These are phyloP conservation scores for Curvularia verruculosa DNA, from an alignment of 2,329 filamentous ascomycete species.

Conservation along the genomic window DNA sequence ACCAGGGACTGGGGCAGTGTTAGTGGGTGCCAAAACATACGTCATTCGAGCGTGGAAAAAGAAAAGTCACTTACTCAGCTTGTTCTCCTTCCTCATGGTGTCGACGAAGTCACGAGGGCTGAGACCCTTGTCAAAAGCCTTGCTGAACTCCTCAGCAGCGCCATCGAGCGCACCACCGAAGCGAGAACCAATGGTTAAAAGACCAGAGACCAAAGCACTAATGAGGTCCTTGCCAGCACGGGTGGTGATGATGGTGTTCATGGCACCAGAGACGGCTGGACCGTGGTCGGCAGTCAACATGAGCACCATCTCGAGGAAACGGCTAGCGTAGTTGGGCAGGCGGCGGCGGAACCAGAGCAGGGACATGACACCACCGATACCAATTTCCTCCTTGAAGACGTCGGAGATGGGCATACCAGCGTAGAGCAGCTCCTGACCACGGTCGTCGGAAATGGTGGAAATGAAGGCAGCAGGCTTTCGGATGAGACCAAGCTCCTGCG, in stretches of 20 bases:
- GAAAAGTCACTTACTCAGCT: conserved; percentile 71
- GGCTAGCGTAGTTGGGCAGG: conserved; percentile 93
- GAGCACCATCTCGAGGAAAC: conserved; percentile 99
- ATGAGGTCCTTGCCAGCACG: conserved; percentile 99
- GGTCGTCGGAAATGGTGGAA: conserved; percentile 99
- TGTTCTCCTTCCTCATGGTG: conserved; percentile 99
- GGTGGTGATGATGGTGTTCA: conserved; percentile 99
- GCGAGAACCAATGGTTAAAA: conserved; percentile 95
- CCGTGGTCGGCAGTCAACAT: conserved; percentile 99
- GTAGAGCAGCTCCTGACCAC: conserved; percentile 98
- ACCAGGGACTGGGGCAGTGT: conserved; percentile 72
- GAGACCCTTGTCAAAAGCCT: conserved; percentile 96
- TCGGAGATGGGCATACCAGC: conserved; percentile 99
- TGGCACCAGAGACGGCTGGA: conserved; percentile 97
- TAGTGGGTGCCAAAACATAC: conserved; percentile 15
- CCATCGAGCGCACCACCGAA: conserved; percentile 99
- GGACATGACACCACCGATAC: conserved; percentile 99
- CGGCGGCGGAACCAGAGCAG: conserved; percentile 99
- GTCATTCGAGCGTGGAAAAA: neutral
- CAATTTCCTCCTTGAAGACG: conserved; percentile 98
- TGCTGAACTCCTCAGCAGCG: conserved; percentile 97
- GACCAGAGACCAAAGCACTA: conserved; percentile 91
- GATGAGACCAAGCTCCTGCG: conserved; percentile 98
- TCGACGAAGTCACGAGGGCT: conserved; percentile 99
- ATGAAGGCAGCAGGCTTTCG: conserved; percentile 99